Evolutionary conservation across 2,329 filamentous ascomycete species (phyloP).

Genomic region (Arthrobotrys sphaeroides): DNA sequence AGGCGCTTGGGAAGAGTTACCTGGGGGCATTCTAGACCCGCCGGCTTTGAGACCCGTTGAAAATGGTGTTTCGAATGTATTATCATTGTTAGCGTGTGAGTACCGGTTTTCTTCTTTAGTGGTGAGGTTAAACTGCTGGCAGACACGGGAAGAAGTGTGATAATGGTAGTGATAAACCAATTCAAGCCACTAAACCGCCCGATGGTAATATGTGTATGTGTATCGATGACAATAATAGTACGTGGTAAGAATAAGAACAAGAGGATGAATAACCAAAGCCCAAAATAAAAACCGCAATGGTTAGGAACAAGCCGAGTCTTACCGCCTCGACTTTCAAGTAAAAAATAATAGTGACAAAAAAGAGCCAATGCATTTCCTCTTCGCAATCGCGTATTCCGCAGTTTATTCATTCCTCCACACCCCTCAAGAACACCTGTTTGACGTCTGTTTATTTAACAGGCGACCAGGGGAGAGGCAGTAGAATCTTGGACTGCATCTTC

Average conservation of each 20-base stretch:
- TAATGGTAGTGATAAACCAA: no score
- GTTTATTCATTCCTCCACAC: not conserved
- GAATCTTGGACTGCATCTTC: slow-evolving; percentile 90
- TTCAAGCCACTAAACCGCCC: not conserved
- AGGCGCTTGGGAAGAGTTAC: no score
- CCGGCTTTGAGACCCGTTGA: no score
- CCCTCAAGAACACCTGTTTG: not conserved
- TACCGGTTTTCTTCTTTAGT: no score
- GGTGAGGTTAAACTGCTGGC: no score
- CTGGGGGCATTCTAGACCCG: no score
- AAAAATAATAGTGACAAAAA: not conserved
- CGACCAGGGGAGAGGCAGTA: slow-evolving; percentile 96
- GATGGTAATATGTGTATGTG: not conserved
- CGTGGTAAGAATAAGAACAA: not conserved
- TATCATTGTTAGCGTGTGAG: no score
- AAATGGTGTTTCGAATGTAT: no score
- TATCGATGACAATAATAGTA: not conserved
- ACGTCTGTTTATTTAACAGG: slow-evolving; percentile 74
- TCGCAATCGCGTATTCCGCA: not conserved
- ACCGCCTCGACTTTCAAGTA: not conserved
- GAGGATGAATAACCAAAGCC: not conserved
- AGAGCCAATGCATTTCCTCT: not conserved
- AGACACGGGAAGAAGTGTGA: no score
- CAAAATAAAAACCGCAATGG: not conserved
- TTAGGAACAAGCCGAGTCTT: not conserved